Evolutionary conservation across 2,329 filamentous ascomycete species (phyloP).

Genomic region (Thyridium curvatum): DNA sequence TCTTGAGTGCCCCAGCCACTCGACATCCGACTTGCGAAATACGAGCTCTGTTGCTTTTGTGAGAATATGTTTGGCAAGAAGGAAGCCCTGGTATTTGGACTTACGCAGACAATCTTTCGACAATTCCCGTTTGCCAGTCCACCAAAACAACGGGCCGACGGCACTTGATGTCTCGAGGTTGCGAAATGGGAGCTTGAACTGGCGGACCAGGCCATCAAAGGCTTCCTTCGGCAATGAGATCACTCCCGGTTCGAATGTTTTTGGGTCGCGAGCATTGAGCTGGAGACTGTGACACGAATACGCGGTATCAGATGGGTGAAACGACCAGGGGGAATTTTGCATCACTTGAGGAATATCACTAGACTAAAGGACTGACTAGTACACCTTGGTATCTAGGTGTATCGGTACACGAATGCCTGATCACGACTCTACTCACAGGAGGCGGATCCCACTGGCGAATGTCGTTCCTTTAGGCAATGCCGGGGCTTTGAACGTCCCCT

Average conservation of each 20-base stretch:
- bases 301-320: no score
- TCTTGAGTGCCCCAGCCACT: slow-evolving; percentile 18
- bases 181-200: slow-evolving; percentile 19
- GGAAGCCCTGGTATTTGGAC: no score
- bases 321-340: no score
- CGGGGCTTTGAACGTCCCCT: no score
- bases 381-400: no score
- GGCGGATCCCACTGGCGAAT: no score
- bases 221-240: slow-evolving; percentile 14
- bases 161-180: slow-evolving; percentile 19
- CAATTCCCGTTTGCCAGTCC: slow-evolving; percentile 15
- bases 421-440: no score
- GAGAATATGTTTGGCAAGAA: neutral
- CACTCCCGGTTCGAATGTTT: slow-evolving; percentile 18
- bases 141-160: slow-evolving; percentile 28
- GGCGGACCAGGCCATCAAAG: slow-evolving; percentile 18
- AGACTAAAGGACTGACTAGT: no score
- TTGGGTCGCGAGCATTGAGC: slow-evolving; percentile 12
- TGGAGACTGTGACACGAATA: slow-evolving; percentile 15
- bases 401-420: no score
- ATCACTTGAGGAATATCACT: no score
- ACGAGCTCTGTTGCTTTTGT: slow-evolving; percentile 17
- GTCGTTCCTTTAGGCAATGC: no score
- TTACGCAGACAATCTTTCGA: slow-evolving; percentile 17
- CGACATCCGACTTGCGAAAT: slow-evolving; percentile 25